A percentile compares a stretch with the other conserved stretches of the same genome.
phyloP scores from a whole-genome alignment of 2,329 filamentous ascomycete genomes.

The Claviceps purpurea region DNA sequence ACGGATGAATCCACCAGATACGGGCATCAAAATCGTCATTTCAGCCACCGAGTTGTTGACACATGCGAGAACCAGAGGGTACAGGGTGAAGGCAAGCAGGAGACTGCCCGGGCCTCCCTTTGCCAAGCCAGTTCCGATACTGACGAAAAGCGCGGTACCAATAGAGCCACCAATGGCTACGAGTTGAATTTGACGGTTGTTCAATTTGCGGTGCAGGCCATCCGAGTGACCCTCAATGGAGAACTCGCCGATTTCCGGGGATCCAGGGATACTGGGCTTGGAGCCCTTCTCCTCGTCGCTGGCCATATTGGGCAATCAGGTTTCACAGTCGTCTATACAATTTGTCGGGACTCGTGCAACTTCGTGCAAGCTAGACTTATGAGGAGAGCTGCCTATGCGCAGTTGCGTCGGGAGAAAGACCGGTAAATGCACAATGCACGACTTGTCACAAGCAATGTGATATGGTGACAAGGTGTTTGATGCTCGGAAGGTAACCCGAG shows the following conservation, averaged over 20 bases:
- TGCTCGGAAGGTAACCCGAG: neutral
- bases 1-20: constrained; percentile 50
- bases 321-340: too few species aligned
- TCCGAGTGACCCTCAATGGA: constrained; percentile 19
- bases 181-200: constrained; percentile 43
- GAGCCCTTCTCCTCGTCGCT: constrained; percentile 17
- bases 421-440: neutral
- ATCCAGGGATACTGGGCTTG: constrained; percentile 12
- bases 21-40: constrained; percentile 49
- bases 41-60: constrained; percentile 55
- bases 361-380: neutral
- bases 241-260: constrained; percentile 15
- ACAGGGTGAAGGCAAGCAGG: constrained; percentile 45
- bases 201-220: constrained; percentile 32
- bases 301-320: constrained; percentile 6
- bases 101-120: constrained; percentile 34
- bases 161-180: constrained; percentile 47
- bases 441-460: neutral
- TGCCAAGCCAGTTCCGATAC: constrained; percentile 41
- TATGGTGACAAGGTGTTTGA: neutral
- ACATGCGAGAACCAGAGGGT: constrained; percentile 40
- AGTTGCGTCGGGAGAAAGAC: neutral
- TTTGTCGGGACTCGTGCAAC: neutral
- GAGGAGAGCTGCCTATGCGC: neutral
- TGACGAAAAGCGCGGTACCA: constrained; percentile 46